Conservation (phyloP, 2,329 filamentous ascomycete genomes). For the Verticillium zaregamsianum region DNA sequence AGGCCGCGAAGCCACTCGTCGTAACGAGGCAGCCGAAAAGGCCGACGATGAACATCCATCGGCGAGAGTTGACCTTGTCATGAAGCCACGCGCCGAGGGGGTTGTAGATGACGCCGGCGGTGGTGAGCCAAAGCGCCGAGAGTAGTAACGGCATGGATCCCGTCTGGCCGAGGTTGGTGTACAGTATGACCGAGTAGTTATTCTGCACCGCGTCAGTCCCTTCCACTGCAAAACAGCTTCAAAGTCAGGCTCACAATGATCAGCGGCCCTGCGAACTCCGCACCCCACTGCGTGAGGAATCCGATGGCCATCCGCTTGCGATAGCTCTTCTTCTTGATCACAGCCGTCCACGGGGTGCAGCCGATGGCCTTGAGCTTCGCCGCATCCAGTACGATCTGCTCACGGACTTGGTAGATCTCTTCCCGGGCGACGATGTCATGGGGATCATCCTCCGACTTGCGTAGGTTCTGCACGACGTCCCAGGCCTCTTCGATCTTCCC, state of each 20-base stretch:
- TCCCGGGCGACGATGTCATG: slow-evolving; percentile 37
- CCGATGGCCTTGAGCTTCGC: slow-evolving; percentile 33
- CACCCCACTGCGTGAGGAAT: slow-evolving; percentile 48
- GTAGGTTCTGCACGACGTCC: slow-evolving; percentile 33
- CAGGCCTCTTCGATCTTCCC: slow-evolving; percentile 40
- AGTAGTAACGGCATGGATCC: slow-evolving; percentile 34
- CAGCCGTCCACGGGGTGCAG: slow-evolving; percentile 36
- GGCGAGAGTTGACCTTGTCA: slow-evolving; percentile 42
- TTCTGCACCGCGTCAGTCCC: slow-evolving; percentile 26
- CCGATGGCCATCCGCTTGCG: slow-evolving; percentile 47
- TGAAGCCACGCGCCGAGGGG: slow-evolving; percentile 43
- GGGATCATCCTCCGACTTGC: slow-evolving; percentile 30
- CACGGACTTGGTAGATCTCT: slow-evolving; percentile 40
- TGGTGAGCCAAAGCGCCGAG: slow-evolving; percentile 35
- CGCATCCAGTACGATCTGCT: slow-evolving; percentile 38
- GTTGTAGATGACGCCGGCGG: slow-evolving; percentile 44
- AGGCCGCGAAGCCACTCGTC: slow-evolving; percentile 27
- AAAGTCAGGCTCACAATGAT: slow-evolving; percentile 36
- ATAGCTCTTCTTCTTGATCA: slow-evolving; percentile 42
- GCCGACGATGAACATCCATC: slow-evolving; percentile 34
- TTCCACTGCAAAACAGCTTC: neutral
- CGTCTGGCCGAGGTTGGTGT: slow-evolving; percentile 32
- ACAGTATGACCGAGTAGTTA: slow-evolving; percentile 33
- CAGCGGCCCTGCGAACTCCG: slow-evolving; percentile 46
- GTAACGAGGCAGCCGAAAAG: slow-evolving; percentile 36